Evolutionary conservation across 2,329 filamentous ascomycete genomes (phyloP).

Genomic region (Karstenula rhodostoma): DNA sequence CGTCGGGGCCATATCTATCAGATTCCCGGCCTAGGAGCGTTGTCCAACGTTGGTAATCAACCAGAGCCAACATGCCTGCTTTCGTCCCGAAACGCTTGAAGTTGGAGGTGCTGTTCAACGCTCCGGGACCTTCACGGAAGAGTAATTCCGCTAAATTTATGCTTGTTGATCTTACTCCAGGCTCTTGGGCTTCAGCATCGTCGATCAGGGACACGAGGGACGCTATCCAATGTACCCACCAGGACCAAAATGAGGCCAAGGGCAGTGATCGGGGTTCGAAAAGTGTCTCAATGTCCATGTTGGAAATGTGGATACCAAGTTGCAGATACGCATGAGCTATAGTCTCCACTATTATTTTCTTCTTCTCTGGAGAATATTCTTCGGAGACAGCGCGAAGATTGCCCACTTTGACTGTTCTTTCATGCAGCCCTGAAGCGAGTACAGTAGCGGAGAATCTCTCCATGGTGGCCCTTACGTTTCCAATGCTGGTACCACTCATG

Average conservation of each 20-base stretch:
- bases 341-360: neutral
- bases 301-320: neutral
- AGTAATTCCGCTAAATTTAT: neutral
- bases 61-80: conserved; percentile 1
- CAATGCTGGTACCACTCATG: conserved; percentile 5
- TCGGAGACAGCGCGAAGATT: neutral
- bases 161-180: neutral
- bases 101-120: neutral
- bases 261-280: conserved; percentile 3
- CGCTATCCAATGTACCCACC: conserved; percentile 11
- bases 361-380: neutral
- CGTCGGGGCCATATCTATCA: neutral
- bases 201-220: conserved; percentile 6
- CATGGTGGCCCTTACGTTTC: neutral
- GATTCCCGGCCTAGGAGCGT: neutral
- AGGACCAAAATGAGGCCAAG: conserved; percentile 12
- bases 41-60: conserved; percentile 10
- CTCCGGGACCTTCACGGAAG: neutral
- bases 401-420: conserved; percentile 1
- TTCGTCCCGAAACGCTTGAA: conserved; percentile 3
- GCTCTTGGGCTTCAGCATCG: neutral
- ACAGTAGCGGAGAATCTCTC: conserved; percentile 6
- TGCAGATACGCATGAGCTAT: neutral
- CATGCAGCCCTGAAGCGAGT: conserved; percentile 1
- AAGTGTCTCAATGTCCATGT: neutral